phyloP scores from a whole-genome alignment of 225 moss, liverwort and hornwort species.

The Straminergon stramineum region DNA sequence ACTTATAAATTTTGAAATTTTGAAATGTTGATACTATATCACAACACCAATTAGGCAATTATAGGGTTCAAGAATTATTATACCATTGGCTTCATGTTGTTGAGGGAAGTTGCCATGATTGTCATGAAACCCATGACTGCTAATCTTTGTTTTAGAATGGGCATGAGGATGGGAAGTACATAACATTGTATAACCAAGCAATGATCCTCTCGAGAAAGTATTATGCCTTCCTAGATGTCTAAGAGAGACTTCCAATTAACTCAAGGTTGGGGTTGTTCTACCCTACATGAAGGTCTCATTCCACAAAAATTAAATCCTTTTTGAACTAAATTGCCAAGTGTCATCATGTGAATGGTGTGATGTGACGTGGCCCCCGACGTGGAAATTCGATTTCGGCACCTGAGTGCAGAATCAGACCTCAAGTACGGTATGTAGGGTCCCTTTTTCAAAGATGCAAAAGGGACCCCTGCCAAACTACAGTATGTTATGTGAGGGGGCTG shows the following conservation, averaged over 20 bases:
- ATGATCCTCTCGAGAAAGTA: no score
- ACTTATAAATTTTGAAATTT: not conserved
- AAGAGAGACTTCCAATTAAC: not conserved
- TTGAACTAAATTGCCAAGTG: no score
- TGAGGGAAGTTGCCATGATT: not conserved
- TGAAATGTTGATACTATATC: not conserved
- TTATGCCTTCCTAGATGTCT: not conserved
- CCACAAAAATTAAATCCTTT: no score
- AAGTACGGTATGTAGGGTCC: no score
- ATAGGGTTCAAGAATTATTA: rapidly evolving
- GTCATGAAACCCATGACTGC: not conserved
- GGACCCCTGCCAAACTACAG: not conserved
- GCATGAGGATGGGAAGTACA: not conserved
- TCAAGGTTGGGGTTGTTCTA: no score
- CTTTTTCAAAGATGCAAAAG: no score
- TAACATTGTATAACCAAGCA: not conserved
- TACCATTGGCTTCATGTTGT: not conserved
- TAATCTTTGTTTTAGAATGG: not conserved
- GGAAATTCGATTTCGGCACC: no score
- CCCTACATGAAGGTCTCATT: no score
- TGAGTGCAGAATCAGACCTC: no score
- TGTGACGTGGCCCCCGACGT: no score
- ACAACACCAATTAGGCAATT: not conserved
- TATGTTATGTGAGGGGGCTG: no score
- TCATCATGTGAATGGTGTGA: no score